phyloP scores from a whole-genome alignment of 768 basidiomycete species.

The Leccinum disarticulatum region DNA sequence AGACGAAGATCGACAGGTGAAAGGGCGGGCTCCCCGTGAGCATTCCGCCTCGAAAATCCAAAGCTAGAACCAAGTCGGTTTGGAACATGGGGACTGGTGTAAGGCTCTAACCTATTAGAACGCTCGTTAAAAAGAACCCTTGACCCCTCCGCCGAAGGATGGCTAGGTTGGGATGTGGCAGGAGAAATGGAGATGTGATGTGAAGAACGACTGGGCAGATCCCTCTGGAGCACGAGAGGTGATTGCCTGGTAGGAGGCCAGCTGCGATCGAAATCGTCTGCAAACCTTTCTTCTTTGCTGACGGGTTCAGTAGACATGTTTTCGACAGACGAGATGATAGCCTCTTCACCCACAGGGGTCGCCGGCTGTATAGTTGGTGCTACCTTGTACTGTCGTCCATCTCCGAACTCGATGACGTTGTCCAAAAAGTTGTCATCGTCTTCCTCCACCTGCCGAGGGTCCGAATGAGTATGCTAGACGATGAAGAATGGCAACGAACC shows the following conservation, averaged over 20 bases:
- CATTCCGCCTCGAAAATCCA: slow-evolving; percentile 40
- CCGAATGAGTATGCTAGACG: neutral
- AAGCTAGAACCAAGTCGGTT: slow-evolving; percentile 39
- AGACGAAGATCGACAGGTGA: slow-evolving; percentile 44
- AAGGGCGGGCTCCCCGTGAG: slow-evolving; percentile 42
- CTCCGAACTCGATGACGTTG: slow-evolving; percentile 92
- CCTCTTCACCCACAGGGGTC: slow-evolving; percentile 16
- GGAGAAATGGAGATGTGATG: slow-evolving; percentile 35
- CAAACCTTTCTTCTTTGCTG: slow-evolving; percentile 84
- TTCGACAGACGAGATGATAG: slow-evolving; percentile 18
- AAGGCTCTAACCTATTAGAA: slow-evolving; percentile 86
- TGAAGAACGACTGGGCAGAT: slow-evolving; percentile 35
- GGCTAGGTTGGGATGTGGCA: slow-evolving; percentile 37
- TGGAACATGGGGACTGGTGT: slow-evolving; percentile 51
- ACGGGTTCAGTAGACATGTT: slow-evolving; percentile 44
- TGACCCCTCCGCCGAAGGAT: slow-evolving; percentile 56
- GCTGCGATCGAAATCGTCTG: slow-evolving; percentile 93
- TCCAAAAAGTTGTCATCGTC: slow-evolving; percentile 89
- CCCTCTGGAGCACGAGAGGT: slow-evolving; percentile 43
- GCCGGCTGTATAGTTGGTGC: slow-evolving; percentile 42
- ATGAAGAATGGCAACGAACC: slow-evolving; percentile 48
- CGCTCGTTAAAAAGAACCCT: slow-evolving; percentile 95
- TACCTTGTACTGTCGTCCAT: slow-evolving; percentile 89
- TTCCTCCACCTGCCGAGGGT: slow-evolving; percentile 69
- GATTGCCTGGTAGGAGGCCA: slow-evolving; percentile 79